Evolutionary conservation across 192 early-diverging fungal genomes (phyloP).

Genomic region (Rhizophagus sp.): DNA sequence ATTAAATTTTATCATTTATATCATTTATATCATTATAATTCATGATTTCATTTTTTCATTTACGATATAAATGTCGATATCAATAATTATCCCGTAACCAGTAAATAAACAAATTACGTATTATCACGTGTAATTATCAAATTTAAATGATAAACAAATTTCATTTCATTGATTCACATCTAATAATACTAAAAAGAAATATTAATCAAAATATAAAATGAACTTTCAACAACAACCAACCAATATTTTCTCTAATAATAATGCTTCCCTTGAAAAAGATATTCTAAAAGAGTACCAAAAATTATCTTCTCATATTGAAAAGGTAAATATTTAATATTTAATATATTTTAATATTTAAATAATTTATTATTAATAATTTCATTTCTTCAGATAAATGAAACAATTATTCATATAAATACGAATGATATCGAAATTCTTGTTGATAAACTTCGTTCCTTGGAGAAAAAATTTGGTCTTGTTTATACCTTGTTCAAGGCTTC

Average conservation of each 20-base stretch:
- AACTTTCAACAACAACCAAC: background rate
- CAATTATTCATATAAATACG: slow-evolving; percentile 34
- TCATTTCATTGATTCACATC: too few species aligned
- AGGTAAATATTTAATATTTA: background rate
- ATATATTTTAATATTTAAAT: too few species aligned
- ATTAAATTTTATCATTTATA: too few species aligned
- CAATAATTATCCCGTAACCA: too few species aligned
- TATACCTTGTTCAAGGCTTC: slow-evolving; percentile 45
- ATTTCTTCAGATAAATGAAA: slow-evolving; percentile 33
- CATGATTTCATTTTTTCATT: too few species aligned
- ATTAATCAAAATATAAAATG: background rate
- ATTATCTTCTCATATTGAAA: slow-evolving; percentile 19
- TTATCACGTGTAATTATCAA: too few species aligned
- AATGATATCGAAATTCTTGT: slow-evolving; percentile 35
- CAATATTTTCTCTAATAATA: background rate
- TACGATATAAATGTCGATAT: too few species aligned
- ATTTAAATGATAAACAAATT: too few species aligned
- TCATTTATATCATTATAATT: too few species aligned
- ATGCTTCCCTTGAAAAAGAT: slow-evolving; percentile 18
- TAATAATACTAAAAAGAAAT: too few species aligned
- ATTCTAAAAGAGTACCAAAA: slow-evolving; percentile 23
- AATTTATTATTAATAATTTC: too few species aligned
- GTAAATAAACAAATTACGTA: too few species aligned
- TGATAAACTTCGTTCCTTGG: slow-evolving; percentile 39
- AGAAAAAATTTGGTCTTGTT: slow-evolving; percentile 42